A percentile compares a stretch with the other conserved stretches of the same genome.
These are phyloP conservation scores for Aspergillus luchuensis DNA, from an alignment of 2,329 filamentous ascomycete genomes.

Conservation along the genomic window DNA sequence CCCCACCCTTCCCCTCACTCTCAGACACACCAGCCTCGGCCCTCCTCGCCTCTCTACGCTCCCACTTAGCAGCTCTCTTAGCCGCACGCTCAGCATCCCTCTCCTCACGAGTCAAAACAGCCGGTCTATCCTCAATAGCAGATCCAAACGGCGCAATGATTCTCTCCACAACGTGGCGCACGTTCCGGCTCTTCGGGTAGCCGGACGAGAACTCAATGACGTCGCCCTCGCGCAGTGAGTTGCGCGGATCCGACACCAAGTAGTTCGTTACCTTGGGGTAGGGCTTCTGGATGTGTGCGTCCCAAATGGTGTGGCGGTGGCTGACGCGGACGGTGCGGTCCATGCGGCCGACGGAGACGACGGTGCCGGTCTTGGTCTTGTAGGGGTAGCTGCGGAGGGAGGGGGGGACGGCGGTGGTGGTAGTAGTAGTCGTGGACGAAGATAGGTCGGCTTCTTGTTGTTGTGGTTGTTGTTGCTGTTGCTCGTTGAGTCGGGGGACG, in stretches of 20 bases:
- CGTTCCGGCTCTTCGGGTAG: slow-evolving; percentile 39
- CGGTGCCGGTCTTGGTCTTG: slow-evolving; percentile 41
- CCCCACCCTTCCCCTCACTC: slow-evolving; percentile 18
- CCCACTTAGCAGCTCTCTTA: slow-evolving; percentile 36
- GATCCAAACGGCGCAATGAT: slow-evolving; percentile 46
- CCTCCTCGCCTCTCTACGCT: slow-evolving; percentile 32
- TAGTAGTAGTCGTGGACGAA: background rate
- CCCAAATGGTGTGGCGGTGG: slow-evolving; percentile 38
- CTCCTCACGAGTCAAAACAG: slow-evolving; percentile 39
- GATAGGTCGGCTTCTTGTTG: slow-evolving; percentile 2
- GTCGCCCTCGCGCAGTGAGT: slow-evolving; percentile 47
- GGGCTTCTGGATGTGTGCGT: slow-evolving; percentile 40
- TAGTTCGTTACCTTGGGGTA: slow-evolving; percentile 39
- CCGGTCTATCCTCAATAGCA: slow-evolving; percentile 38
- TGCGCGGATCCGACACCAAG: slow-evolving; percentile 42
- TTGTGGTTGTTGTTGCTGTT: background rate
- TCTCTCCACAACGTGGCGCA: slow-evolving; percentile 46
- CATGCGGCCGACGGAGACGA: slow-evolving; percentile 46
- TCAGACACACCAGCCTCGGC: slow-evolving; percentile 17
- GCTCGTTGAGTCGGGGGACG: slow-evolving; percentile 16
- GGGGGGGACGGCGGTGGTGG: slow-evolving; percentile 23
- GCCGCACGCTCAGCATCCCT: slow-evolving; percentile 33
- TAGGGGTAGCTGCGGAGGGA: slow-evolving; percentile 41
- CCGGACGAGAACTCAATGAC: slow-evolving; percentile 49
- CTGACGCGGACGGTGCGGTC: slow-evolving; percentile 43